A percentile compares a stretch with the other conserved stretches of the same genome.
These are phyloP conservation scores for Pythium folliculosum DNA, from an alignment of 352 stramenopile genomes.

Conservation along the genomic window DNA sequence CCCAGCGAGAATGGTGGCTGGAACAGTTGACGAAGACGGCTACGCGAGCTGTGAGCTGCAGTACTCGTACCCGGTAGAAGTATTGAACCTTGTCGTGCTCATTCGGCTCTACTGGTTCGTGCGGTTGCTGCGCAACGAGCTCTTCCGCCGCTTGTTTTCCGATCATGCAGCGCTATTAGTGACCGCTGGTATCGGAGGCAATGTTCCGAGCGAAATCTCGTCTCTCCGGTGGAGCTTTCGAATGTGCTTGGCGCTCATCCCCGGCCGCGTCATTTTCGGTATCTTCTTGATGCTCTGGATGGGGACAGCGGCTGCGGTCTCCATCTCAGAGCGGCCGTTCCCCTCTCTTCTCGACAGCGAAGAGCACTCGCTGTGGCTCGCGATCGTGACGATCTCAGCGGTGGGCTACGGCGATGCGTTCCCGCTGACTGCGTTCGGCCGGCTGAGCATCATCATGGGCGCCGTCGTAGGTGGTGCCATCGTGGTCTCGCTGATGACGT, in stretches of 20 bases:
- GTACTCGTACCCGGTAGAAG: slow-evolving; percentile 62
- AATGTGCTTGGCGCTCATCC: slow-evolving; percentile 47
- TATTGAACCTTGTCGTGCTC: slow-evolving; percentile 62
- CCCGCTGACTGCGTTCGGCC: slow-evolving; percentile 49
- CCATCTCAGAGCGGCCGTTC: slow-evolving; percentile 62
- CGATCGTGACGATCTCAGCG: slow-evolving; percentile 60
- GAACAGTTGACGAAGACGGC: slow-evolving; percentile 25
- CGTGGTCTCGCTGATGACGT: slow-evolving; percentile 64
- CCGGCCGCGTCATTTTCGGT: slow-evolving; percentile 38
- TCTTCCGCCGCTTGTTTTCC: slow-evolving; percentile 40
- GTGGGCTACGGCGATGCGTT: slow-evolving; percentile 67
- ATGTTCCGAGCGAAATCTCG: slow-evolving; percentile 36
- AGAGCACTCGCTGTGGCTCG: slow-evolving; percentile 62
- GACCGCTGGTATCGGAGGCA: slow-evolving; percentile 28
- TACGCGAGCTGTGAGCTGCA: slow-evolving; percentile 38
- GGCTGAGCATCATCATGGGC: slow-evolving; percentile 46
- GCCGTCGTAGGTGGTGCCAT: slow-evolving; percentile 53
- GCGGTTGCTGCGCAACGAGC: slow-evolving; percentile 51
- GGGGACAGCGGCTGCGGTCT: slow-evolving; percentile 49
- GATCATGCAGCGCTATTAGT: slow-evolving; percentile 31
- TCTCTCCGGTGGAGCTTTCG: slow-evolving; percentile 63
- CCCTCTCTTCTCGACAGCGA: slow-evolving; percentile 57
- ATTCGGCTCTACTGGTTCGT: slow-evolving; percentile 62
- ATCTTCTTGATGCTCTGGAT: slow-evolving; percentile 54
- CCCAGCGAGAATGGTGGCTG: slow-evolving; percentile 16